Evolutionary conservation across 2,329 filamentous ascomycete genomes (phyloP).

Genomic region (Ascochyta lentis): DNA sequence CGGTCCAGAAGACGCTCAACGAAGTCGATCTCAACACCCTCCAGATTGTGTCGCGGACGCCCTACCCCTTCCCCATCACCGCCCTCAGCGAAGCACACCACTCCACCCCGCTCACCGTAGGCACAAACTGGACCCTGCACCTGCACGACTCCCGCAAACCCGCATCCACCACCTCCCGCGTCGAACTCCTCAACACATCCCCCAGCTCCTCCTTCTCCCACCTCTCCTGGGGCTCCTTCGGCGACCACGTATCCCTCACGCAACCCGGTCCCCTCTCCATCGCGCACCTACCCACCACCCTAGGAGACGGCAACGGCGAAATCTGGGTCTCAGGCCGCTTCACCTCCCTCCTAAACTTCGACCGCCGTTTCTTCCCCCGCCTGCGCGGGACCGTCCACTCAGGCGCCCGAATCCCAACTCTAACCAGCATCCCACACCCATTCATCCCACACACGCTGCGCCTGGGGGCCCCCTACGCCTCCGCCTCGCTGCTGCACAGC

Average conservation of each 20-base stretch:
- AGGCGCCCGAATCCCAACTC: constrained; percentile 76
- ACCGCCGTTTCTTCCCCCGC: constrained; percentile 81
- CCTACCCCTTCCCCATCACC: constrained; percentile 83
- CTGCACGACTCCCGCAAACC: constrained; percentile 75
- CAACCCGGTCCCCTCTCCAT: constrained; percentile 85
- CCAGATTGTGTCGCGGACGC: constrained; percentile 70
- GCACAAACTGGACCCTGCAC: constrained; percentile 80
- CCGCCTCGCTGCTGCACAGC: constrained; percentile 60
- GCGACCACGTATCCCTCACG: constrained; percentile 72
- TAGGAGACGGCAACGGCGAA: constrained; percentile 69
- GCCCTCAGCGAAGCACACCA: constrained; percentile 75
- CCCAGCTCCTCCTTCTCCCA: constrained; percentile 38
- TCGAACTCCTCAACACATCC: constrained; percentile 38
- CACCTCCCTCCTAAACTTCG: constrained; percentile 86
- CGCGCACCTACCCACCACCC: constrained; percentile 72
- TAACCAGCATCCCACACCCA: constrained; percentile 72
- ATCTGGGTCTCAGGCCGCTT: constrained; percentile 92
- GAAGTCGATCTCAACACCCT: constrained; percentile 83
- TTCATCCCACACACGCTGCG: constrained; percentile 70
- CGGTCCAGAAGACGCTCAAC: constrained; percentile 76
- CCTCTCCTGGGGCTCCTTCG: constrained; percentile 57
- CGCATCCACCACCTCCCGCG: constrained; percentile 23
- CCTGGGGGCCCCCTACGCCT: constrained; percentile 61
- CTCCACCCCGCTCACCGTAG: constrained; percentile 78
- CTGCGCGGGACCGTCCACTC: constrained; percentile 82